Evolutionary conservation across 2,329 filamentous ascomycete genomes (phyloP).

Genomic region (Fusarium sp.): DNA sequence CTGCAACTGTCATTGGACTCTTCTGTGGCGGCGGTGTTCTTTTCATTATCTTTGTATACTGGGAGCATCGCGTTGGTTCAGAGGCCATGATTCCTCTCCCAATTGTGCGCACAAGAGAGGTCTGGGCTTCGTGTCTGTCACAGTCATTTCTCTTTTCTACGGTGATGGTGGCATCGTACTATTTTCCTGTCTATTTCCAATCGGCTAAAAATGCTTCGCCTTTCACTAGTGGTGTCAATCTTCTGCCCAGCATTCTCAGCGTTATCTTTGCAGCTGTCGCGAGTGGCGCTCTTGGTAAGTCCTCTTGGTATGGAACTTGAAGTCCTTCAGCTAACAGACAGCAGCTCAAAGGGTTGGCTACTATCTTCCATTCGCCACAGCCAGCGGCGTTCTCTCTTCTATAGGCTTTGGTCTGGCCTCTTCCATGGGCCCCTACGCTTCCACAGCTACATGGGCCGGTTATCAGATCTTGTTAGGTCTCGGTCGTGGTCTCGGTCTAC

Average conservation of each 20-base stretch:
- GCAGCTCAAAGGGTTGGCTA: slow-evolving; percentile 49
- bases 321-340: not conserved
- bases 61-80: slow-evolving; percentile 54
- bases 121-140: slow-evolving; percentile 53
- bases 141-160: slow-evolving; percentile 53
- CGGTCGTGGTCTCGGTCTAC: slow-evolving; percentile 54
- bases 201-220: slow-evolving; percentile 49
- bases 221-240: slow-evolving; percentile 41
- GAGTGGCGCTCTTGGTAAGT: slow-evolving; percentile 35
- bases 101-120: slow-evolving; percentile 52
- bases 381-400: slow-evolving; percentile 43
- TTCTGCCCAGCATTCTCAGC: slow-evolving; percentile 41
- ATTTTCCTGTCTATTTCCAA: slow-evolving; percentile 62
- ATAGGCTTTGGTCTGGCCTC: slow-evolving; percentile 53
- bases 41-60: slow-evolving; percentile 53
- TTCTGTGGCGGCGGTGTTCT: slow-evolving; percentile 53
- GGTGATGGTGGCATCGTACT: slow-evolving; percentile 56
- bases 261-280: slow-evolving; percentile 37
- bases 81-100: slow-evolving; percentile 59
- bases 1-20: slow-evolving; percentile 54
- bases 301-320: too few species aligned
- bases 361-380: slow-evolving; percentile 53
- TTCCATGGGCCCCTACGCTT: slow-evolving; percentile 49
- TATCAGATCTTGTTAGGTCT: slow-evolving; percentile 54
- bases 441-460: slow-evolving; percentile 52